Evolutionary conservation across 768 basidiomycete species (phyloP).

Genomic region (Xerocomellus chrysenteron): DNA sequence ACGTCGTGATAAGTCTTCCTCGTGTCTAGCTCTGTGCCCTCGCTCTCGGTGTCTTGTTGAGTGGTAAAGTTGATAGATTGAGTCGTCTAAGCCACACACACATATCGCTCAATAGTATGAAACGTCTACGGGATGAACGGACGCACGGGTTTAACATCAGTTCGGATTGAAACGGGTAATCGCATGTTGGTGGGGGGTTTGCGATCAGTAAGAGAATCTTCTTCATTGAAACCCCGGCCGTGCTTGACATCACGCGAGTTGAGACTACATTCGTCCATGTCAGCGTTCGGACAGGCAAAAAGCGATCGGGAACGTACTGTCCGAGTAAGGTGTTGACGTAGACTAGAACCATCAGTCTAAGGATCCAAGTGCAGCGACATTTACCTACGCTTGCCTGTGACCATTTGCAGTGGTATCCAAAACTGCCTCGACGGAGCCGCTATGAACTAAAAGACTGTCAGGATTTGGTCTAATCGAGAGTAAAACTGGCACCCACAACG

Average conservation of each 20-base stretch:
- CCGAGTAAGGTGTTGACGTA: constrained; percentile 29
- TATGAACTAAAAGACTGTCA: constrained; percentile 22
- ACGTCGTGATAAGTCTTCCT: constrained; percentile 17
- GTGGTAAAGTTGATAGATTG: constrained; percentile 18
- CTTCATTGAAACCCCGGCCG: constrained; percentile 27
- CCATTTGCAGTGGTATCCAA: constrained; percentile 32
- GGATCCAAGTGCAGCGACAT: neutral
- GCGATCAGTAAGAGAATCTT: constrained; percentile 15
- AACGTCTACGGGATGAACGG: neutral
- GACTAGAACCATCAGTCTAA: constrained; percentile 18
- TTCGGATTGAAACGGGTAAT: constrained; percentile 7
- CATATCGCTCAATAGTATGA: neutral
- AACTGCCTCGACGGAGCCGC: constrained; percentile 17
- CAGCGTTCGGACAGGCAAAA: neutral
- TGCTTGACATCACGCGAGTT: constrained; percentile 19
- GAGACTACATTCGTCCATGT: constrained; percentile 20
- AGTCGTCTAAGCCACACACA: constrained; percentile 7
- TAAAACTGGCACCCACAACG: constrained; percentile 17
- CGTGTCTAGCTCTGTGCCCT: constrained; percentile 10
- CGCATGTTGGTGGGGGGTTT: neutral
- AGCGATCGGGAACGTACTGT: constrained; percentile 14
- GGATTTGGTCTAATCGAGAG: neutral
- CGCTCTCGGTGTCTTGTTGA: constrained; percentile 1
- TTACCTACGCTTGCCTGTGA: constrained; percentile 22
- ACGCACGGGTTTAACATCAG: constrained; percentile 19